Conservation (phyloP, 2,329 filamentous ascomycete genomes). For the Monilinia laxa region DNA sequence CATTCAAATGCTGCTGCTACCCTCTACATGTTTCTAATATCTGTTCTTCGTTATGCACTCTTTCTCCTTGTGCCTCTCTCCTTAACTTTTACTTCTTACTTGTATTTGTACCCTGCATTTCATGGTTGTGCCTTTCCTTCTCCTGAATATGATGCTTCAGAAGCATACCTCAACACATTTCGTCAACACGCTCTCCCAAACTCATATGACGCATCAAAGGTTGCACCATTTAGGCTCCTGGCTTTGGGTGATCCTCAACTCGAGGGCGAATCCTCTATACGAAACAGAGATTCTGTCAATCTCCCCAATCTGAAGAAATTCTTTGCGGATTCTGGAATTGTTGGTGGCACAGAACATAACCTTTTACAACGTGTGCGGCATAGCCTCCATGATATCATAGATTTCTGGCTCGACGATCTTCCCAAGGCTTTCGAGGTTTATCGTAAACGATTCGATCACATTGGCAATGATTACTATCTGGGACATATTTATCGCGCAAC, state of each 20-base stretch:
- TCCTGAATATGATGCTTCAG: conserved; percentile 32
- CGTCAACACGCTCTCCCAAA: conserved; percentile 31
- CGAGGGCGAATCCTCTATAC: conserved; percentile 86
- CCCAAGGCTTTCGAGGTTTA: conserved; percentile 63
- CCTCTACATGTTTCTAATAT: conserved; percentile 40
- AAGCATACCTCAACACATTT: conserved; percentile 35
- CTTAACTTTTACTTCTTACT: conserved; percentile 68
- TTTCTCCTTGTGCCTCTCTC: conserved; percentile 63
- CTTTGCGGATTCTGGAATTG: conserved; percentile 32
- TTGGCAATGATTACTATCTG: conserved; percentile 93
- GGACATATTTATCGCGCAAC: conserved; percentile 86
- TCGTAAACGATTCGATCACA: conserved; percentile 80
- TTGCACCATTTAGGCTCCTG: conserved; percentile 80
- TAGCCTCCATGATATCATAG: conserved; percentile 57
- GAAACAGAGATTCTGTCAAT: conserved; percentile 52
- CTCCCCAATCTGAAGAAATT: conserved; percentile 54
- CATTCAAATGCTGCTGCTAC: conserved; percentile 33
- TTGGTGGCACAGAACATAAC: conserved; percentile 46
- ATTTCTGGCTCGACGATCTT: conserved; percentile 66
- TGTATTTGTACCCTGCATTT: conserved; percentile 86
- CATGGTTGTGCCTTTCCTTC: conserved; percentile 75
- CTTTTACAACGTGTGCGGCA: conserved; percentile 54
- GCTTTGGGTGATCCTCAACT: conserved; percentile 90
- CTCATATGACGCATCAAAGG: conserved; percentile 32
- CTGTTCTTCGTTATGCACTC: conserved; percentile 40